These are phyloP conservation scores for Pseudogymnoascus sp. DNA, from an alignment of 2,329 filamentous ascomycete genomes.

Conservation along the genomic window DNA sequence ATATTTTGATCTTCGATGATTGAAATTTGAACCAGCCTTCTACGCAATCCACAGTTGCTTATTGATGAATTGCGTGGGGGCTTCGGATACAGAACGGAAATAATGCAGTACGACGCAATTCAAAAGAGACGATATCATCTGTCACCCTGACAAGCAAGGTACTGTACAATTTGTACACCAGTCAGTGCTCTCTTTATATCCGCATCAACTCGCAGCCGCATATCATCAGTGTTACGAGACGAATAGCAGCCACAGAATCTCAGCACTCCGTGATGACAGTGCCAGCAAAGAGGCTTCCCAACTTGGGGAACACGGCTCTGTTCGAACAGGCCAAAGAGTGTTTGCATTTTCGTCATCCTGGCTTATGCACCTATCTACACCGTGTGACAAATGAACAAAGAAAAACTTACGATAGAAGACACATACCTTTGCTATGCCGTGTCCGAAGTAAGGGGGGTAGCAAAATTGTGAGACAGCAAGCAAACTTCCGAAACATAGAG, in stretches of 20 bases:
- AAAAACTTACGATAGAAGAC: background rate
- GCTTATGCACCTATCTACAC: background rate
- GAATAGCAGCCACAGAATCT: background rate
- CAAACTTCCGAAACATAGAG: background rate
- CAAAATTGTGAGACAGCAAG: background rate
- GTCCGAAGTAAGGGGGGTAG: background rate
- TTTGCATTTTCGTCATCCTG: constrained; percentile 1
- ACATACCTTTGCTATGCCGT: background rate
- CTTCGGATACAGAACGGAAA: background rate
- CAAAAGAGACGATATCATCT: background rate
- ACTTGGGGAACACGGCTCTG: constrained; percentile 3
- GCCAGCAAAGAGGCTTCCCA: constrained; percentile 6
- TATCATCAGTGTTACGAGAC: background rate
- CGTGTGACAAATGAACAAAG: background rate
- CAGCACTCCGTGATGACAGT: background rate
- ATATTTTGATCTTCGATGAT: background rate
- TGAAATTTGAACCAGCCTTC: background rate
- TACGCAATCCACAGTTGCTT: background rate
- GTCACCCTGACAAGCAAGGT: background rate
- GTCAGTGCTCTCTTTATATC: constrained; percentile 8
- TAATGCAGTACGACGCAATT: background rate
- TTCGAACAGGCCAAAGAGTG: background rate
- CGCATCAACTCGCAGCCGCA: background rate
- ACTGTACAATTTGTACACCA: background rate
- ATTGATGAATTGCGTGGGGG: background rate